Evolutionary conservation across 2,329 filamentous ascomycete species (phyloP).

Genomic region (Penicillium sp.): DNA sequence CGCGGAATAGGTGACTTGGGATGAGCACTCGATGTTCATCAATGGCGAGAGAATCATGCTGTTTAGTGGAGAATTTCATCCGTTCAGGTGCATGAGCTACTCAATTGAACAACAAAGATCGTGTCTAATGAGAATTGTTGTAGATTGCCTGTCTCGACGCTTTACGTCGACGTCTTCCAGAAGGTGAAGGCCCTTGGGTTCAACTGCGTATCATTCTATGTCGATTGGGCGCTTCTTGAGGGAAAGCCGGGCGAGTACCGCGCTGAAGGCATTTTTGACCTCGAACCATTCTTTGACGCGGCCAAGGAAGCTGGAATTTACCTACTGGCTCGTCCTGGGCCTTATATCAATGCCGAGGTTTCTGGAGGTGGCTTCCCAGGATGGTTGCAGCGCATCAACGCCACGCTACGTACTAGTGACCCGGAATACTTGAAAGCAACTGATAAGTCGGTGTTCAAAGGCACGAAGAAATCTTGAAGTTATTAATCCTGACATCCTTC

Average conservation of each 20-base stretch:
- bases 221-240: slow-evolving; percentile 75
- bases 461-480: neutral
- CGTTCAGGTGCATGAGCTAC: slow-evolving; percentile 50
- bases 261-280: slow-evolving; percentile 68
- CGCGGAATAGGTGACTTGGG: slow-evolving; percentile 60
- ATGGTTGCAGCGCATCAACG: slow-evolving; percentile 70
- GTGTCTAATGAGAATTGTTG: neutral
- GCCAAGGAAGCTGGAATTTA: slow-evolving; percentile 72
- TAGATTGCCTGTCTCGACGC: slow-evolving; percentile 58
- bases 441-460: slow-evolving; percentile 51
- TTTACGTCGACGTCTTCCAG: slow-evolving; percentile 73
- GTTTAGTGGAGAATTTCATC: slow-evolving; percentile 72
- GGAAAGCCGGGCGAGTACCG: slow-evolving; percentile 68
- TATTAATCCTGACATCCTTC: slow-evolving; percentile 8
- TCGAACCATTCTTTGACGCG: slow-evolving; percentile 74
- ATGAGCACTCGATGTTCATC: slow-evolving; percentile 68
- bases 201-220: slow-evolving; percentile 75
- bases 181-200: slow-evolving; percentile 81
- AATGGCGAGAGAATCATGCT: slow-evolving; percentile 68
- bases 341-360: slow-evolving; percentile 76
- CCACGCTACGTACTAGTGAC: slow-evolving; percentile 61
- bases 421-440: slow-evolving; percentile 64
- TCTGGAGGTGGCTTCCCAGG: slow-evolving; percentile 77
- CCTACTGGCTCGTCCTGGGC: slow-evolving; percentile 68
- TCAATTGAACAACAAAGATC: neutral